Evolutionary conservation across 2,329 filamentous ascomycete species (phyloP).

Genomic region (Nigrospora sphaerica): DNA sequence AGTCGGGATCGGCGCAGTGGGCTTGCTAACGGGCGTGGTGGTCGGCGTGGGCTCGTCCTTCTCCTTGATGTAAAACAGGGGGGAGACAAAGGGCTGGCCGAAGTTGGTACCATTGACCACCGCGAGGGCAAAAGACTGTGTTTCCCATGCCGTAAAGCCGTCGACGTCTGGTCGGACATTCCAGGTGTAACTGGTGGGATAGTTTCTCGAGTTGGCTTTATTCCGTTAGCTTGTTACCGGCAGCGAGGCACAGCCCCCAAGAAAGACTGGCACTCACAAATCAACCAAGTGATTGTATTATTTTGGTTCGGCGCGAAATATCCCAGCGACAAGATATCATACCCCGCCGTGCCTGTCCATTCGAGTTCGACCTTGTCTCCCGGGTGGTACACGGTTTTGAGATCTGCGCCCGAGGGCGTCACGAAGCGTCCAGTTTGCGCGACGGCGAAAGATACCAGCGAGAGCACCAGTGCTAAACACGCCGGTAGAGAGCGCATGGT

Average conservation of each 20-base stretch:
- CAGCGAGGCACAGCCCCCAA: too few species aligned
- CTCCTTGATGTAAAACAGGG: not conserved
- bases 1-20: not conserved
- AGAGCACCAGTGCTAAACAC: not conserved
- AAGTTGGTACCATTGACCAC: conserved; percentile 2
- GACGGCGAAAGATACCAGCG: not conserved
- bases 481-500: not conserved
- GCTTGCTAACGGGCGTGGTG: not conserved
- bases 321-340: not conserved
- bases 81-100: not conserved
- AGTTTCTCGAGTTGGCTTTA: not conserved
- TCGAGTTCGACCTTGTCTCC: not conserved
- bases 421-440: not conserved
- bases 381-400: not conserved
- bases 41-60: not conserved
- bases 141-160: not conserved
- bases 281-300: not conserved
- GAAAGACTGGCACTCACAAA: not conserved
- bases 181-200: conserved; percentile 1
- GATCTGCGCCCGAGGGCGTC: not conserved
- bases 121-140: not conserved
- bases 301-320: not conserved
- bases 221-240: not conserved
- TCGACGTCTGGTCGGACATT: not conserved
- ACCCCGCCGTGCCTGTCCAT: not conserved